Percentiles rank a stretch among this genome's conserved stretches.
phyloP scores from a whole-genome alignment of 2,329 filamentous ascomycete genomes.

The Talaromyces sp. region DNA sequence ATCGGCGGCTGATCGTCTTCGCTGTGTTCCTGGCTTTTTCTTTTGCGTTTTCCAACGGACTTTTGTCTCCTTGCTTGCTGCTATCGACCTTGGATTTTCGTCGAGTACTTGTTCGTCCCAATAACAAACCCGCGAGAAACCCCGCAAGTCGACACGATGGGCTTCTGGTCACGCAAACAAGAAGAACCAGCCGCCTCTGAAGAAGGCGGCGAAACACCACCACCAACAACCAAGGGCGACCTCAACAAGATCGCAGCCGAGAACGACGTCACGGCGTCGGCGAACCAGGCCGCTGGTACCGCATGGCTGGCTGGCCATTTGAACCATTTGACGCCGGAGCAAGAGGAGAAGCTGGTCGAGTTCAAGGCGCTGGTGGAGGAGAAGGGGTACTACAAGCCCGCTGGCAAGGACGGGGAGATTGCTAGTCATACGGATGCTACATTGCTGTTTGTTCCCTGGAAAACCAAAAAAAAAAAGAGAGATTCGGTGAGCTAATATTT shows the following conservation, averaged over 20 bases:
- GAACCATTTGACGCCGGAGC: slow-evolving; percentile 65
- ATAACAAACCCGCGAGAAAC: neutral
- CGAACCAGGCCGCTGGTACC: slow-evolving; percentile 29
- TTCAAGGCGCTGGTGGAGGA: slow-evolving; percentile 68
- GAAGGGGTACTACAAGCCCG: slow-evolving; percentile 50
- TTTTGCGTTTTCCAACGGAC: no score
- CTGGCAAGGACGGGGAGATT: slow-evolving; percentile 24
- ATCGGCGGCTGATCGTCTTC: neutral
- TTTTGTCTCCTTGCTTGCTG: neutral
- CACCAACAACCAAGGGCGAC: slow-evolving; percentile 13
- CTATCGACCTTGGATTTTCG: no score
- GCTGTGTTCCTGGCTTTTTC: neutral
- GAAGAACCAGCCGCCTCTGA: slow-evolving; percentile 17
- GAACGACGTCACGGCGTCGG: slow-evolving; percentile 32
- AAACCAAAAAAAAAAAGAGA: neutral
- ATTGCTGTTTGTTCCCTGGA: slow-evolving; percentile 35
- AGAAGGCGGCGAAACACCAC: neutral
- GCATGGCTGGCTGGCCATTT: slow-evolving; percentile 60
- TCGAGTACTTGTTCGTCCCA: no score
- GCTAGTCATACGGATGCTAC: slow-evolving; percentile 45
- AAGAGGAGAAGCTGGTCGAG: slow-evolving; percentile 60
- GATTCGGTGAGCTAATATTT: neutral
- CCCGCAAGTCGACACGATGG: neutral
- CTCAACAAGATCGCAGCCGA: slow-evolving; percentile 25
- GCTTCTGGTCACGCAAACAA: slow-evolving; percentile 1